phyloP scores from a whole-genome alignment of 352 stramenopile genomes.

The Pythium sp. region DNA sequence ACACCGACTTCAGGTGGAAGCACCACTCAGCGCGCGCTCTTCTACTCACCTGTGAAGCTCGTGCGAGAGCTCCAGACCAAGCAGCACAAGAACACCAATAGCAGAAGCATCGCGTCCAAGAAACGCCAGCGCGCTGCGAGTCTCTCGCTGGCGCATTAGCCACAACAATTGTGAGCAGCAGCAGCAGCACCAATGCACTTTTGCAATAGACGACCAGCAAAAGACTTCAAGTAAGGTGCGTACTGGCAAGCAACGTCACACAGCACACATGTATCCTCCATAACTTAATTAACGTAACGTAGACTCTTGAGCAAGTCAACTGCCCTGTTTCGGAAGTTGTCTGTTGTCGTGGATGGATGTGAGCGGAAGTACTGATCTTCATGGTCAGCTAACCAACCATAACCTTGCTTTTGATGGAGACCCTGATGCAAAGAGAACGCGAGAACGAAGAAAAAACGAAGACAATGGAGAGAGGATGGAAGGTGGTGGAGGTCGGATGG shows the following conservation, averaged over 20 bases:
- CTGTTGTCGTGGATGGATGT: background rate
- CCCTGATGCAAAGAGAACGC: background rate
- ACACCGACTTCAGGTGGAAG: background rate
- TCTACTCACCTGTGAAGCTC: background rate
- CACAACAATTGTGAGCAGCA: background rate
- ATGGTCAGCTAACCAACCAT: background rate
- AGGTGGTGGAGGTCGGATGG: background rate
- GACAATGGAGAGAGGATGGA: background rate
- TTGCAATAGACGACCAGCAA: background rate
- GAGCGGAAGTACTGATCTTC: background rate
- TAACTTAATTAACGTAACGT: slow-evolving; percentile 6
- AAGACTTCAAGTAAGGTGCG: background rate
- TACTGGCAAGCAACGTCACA: background rate
- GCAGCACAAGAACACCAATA: background rate
- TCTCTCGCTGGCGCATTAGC: slow-evolving; percentile 11
- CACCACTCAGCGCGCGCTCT: slow-evolving; percentile 2
- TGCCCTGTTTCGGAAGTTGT: background rate
- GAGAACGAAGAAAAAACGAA: background rate
- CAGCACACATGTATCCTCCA: background rate
- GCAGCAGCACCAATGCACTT: background rate
- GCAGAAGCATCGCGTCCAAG: background rate
- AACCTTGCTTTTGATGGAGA: background rate
- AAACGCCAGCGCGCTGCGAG: slow-evolving; percentile 15
- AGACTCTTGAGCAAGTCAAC: background rate
- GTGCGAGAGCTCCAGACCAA: background rate